Evolutionary conservation across 1,284 basidiomycete species (phyloP).

Genomic region (Boletus sp.): DNA sequence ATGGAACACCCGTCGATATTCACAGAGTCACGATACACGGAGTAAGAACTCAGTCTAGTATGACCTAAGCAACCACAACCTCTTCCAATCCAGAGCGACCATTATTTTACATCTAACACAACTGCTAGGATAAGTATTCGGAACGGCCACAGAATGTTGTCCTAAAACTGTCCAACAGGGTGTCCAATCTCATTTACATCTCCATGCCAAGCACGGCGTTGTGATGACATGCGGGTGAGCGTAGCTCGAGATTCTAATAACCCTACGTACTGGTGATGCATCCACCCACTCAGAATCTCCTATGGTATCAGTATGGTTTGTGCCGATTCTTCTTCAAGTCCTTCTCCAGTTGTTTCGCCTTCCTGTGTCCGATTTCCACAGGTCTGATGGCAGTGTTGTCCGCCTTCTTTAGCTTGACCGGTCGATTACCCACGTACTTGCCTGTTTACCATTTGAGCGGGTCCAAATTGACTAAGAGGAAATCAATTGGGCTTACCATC

Average conservation of each 20-base stretch:
- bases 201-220: constrained; percentile 7
- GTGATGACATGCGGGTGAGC: constrained; percentile 19
- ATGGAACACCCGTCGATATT: background rate
- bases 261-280: constrained; percentile 29
- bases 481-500: constrained; percentile 62
- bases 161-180: background rate
- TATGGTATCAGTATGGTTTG: constrained; percentile 58
- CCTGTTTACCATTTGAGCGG: constrained; percentile 45
- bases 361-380: constrained; percentile 90
- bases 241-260: constrained; percentile 16
- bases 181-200: constrained; percentile 12
- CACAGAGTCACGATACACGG: background rate
- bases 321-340: constrained; percentile 79
- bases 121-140: constrained; percentile 5
- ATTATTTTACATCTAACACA: constrained; percentile 6
- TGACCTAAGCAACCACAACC: constrained; percentile 23
- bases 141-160: background rate
- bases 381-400: constrained; percentile 79
- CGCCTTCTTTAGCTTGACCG: constrained; percentile 88
- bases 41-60: constrained; percentile 1
- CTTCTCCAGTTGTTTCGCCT: constrained; percentile 77
- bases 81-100: no score
- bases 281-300: constrained; percentile 2
- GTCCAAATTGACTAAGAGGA: constrained; percentile 3
- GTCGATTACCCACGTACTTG: constrained; percentile 95